These are phyloP conservation scores for Taiozyma sp. DNA, from an alignment of 1,139 yeast genomes.

Conservation along the genomic window DNA sequence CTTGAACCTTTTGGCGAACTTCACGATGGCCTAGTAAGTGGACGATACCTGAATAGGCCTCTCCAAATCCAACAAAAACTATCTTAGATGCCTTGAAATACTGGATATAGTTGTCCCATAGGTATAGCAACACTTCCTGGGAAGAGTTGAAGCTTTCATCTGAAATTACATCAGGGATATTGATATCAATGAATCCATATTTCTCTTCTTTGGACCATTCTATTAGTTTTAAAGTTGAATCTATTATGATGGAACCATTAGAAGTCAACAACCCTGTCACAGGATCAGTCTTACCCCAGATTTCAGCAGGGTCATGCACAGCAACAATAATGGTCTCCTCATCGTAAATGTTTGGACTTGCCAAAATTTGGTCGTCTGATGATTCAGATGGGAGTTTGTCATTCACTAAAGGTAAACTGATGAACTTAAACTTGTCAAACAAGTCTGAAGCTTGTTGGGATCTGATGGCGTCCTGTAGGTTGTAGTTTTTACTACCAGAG, in stretches of 20 bases:
- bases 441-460: slow-evolving; percentile 58
- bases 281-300: slow-evolving; percentile 87
- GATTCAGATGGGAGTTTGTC: slow-evolving; percentile 37
- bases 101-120: slow-evolving; percentile 89
- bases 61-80: slow-evolving; percentile 85
- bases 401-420: slow-evolving; percentile 61
- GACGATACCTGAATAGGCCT: slow-evolving; percentile 80
- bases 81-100: slow-evolving; percentile 67
- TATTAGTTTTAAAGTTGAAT: slow-evolving; percentile 47
- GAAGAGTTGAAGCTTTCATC: slow-evolving; percentile 49
- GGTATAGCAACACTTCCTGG: slow-evolving; percentile 68
- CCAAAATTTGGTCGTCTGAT: slow-evolving; percentile 65
- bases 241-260: slow-evolving; percentile 62
- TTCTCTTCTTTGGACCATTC: slow-evolving; percentile 54
- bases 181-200: slow-evolving; percentile 80
- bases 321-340: slow-evolving; percentile 59
- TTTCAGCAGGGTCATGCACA: slow-evolving; percentile 89
- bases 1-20: slow-evolving; percentile 58
- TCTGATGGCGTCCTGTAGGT: slow-evolving; percentile 67
- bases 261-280: slow-evolving; percentile 73
- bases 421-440: slow-evolving; percentile 50
- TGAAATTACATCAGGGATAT: slow-evolving; percentile 49
- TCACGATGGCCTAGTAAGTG: slow-evolving; percentile 83
- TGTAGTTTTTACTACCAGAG: slow-evolving; percentile 31
- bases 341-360: slow-evolving; percentile 68